Conservation (phyloP, 2,329 filamentous ascomycete species). For the Colletotrichum karsti region DNA sequence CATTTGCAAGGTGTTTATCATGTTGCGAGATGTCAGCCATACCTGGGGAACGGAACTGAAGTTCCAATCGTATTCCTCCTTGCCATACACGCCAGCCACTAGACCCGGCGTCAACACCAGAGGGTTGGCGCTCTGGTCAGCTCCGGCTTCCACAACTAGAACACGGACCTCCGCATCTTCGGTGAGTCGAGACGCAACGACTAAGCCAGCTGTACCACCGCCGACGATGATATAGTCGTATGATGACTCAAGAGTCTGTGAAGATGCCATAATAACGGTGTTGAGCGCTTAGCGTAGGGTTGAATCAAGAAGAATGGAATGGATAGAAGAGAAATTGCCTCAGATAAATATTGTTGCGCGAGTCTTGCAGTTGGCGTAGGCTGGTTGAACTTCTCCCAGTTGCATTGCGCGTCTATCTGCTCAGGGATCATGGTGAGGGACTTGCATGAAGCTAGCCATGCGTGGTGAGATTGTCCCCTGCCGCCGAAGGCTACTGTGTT, state of each 20-base stretch:
- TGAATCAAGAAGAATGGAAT: too few relatives aligned
- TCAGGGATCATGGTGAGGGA: neutral
- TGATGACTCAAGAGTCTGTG: neutral
- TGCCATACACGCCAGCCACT: slow-evolving; percentile 29
- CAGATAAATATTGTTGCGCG: too few relatives aligned
- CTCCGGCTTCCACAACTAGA: slow-evolving; percentile 37
- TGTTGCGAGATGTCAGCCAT: neutral
- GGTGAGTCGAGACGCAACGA: slow-evolving; percentile 41
- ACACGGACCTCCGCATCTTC: slow-evolving; percentile 33
- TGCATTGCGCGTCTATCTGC: neutral
- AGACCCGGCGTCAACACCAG: slow-evolving; percentile 30
- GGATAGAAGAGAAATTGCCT: neutral
- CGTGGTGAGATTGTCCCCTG: neutral
- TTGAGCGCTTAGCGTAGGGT: too few relatives aligned
- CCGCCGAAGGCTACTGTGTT: too few relatives aligned
- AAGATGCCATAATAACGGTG: neutral
- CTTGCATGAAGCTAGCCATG: slow-evolving; percentile 9
- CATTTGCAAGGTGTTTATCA: too few relatives aligned
- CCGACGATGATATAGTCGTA: slow-evolving; percentile 40
- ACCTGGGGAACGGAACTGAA: slow-evolving; percentile 32
- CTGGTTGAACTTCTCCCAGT: neutral
- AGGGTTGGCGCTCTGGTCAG: slow-evolving; percentile 30
- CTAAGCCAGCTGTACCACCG: slow-evolving; percentile 42
- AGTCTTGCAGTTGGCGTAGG: neutral
- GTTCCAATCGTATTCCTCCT: slow-evolving; percentile 34